A percentile compares a stretch with the other conserved stretches of the same genome.
Conservation (phyloP, 495 filamentous ascomycete species). For the Daldinia caldariorum region DNA sequence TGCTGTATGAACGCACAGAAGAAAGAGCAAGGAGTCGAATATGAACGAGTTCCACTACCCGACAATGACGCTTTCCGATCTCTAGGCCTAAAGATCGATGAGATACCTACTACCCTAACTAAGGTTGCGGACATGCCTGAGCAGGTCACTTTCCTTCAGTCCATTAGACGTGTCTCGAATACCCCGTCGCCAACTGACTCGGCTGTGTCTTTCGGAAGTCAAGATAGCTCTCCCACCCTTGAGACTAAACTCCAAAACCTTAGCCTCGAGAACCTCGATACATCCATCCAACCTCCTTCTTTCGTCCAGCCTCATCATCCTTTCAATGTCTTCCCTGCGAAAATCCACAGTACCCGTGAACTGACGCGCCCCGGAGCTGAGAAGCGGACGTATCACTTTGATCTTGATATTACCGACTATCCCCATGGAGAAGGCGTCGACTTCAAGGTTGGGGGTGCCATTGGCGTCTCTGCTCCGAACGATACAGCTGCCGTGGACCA, state of each 20-base stretch:
- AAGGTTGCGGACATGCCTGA: conserved; percentile 74
- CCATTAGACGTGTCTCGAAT: conserved; percentile 51
- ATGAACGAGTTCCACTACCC: conserved; percentile 70
- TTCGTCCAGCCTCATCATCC: conserved; percentile 97
- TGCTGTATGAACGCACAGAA: conserved; percentile 80
- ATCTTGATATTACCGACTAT: conserved; percentile 95
- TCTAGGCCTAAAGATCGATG: conserved; percentile 77
- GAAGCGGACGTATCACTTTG: conserved; percentile 97
- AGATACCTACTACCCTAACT: conserved; percentile 76
- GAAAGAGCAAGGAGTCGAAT: conserved; percentile 62
- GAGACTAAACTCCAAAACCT: conserved; percentile 46
- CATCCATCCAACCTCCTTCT: conserved; percentile 74
- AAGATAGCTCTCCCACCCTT: conserved; percentile 13
- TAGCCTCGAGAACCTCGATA: conserved; percentile 54
- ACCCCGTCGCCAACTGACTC: conserved; percentile 54
- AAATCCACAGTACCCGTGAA: conserved; percentile 81
- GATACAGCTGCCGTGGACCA: conserved; percentile 80
- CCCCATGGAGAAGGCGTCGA: conserved; percentile 86
- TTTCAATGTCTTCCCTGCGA: conserved; percentile 87
- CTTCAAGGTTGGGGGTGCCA: conserved; percentile 96
- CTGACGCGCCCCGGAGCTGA: conserved; percentile 90
- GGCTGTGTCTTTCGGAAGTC: conserved; percentile 44
- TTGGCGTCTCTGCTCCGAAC: conserved; percentile 92
- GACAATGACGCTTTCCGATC: conserved; percentile 86
- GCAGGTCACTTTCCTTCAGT: conserved; percentile 74